A percentile compares a stretch with the other conserved stretches of the same genome.
These are phyloP conservation scores for Fraxinus ornus DNA, from an alignment of 305 asterid species.

Conservation along the genomic window DNA sequence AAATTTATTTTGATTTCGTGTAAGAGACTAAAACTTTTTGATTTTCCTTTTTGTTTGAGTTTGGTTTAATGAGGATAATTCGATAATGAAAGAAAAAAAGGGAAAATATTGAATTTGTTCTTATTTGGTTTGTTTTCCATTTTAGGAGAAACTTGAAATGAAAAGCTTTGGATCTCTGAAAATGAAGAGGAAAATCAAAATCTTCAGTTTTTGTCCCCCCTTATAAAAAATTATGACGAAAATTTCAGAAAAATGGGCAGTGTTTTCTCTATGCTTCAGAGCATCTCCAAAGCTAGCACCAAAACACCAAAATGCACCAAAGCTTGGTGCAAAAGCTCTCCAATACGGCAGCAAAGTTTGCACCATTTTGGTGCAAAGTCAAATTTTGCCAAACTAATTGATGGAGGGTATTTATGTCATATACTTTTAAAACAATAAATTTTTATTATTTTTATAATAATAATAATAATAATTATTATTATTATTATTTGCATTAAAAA, in stretches of 20 bases:
- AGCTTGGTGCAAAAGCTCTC: no score
- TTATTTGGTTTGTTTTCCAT: not conserved
- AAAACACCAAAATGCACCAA: no score
- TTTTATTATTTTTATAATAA: no score
- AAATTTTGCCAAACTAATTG: no score
- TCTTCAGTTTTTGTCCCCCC: not conserved
- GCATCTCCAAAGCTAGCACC: no score
- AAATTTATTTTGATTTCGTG: not conserved
- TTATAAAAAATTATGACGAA: not conserved
- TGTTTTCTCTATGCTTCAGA: not conserved
- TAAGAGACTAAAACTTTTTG: not conserved
- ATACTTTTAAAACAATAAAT: no score
- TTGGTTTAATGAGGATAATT: not conserved
- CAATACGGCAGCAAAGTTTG: no score
- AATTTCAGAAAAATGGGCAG: not conserved
- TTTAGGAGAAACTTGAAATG: not conserved
- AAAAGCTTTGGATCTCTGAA: not conserved
- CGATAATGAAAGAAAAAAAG: not conserved
- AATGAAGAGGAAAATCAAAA: not conserved
- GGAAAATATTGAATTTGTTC: not conserved
- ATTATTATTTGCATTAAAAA: no score
- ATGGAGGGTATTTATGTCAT: no score
- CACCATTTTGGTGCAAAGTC: no score
- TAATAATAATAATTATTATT: no score
- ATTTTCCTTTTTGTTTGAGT: not conserved